A percentile compares a stretch with the other conserved stretches of the same genome.
These are phyloP conservation scores for Fusarium tjaetaba DNA, from an alignment of 2,329 filamentous ascomycete genomes.

Conservation along the genomic window DNA sequence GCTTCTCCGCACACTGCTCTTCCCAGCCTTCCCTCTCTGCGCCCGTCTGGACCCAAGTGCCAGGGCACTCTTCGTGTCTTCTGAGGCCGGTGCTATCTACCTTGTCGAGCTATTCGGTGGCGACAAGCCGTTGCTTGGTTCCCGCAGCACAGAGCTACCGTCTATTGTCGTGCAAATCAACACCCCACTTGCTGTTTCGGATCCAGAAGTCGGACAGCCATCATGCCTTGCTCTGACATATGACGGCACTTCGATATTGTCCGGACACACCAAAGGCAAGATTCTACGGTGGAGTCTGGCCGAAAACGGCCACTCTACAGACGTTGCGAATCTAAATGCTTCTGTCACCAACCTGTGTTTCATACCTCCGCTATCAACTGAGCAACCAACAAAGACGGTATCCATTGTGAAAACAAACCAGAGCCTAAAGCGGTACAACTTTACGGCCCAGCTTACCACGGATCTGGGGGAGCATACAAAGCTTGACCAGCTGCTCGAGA, in stretches of 20 bases:
- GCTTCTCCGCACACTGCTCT: conserved; percentile 81
- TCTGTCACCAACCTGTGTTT: conserved; percentile 86
- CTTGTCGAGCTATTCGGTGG: conserved; percentile 76
- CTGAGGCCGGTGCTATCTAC: conserved; percentile 83
- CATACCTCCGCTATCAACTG: conserved; percentile 65
- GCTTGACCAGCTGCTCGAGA: conserved; percentile 57
- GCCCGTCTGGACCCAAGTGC: conserved; percentile 83
- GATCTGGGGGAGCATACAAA: conserved; percentile 53
- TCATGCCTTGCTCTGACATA: conserved; percentile 79
- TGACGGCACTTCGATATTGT: conserved; percentile 82
- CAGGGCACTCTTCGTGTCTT: conserved; percentile 82
- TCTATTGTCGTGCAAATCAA: conserved; percentile 67
- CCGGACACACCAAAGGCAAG: conserved; percentile 83
- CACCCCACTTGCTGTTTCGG: conserved; percentile 64
- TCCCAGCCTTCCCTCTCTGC: conserved; percentile 78
- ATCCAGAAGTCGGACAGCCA: conserved; percentile 70
- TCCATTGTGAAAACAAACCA: conserved; percentile 84
- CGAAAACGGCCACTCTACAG: conserved; percentile 72
- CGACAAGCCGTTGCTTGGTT: conserved; percentile 64
- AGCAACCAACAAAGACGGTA: conserved; percentile 59
- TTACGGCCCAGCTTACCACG: conserved; percentile 70
- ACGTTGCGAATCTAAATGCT: conserved; percentile 78
- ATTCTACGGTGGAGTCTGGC: conserved; percentile 84
- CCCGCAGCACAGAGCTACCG: conserved; percentile 61
- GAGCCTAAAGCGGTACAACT: conserved; percentile 70